phyloP scores from a whole-genome alignment of 164 flowering plant genomes.

The Annona squamosa region DNA sequence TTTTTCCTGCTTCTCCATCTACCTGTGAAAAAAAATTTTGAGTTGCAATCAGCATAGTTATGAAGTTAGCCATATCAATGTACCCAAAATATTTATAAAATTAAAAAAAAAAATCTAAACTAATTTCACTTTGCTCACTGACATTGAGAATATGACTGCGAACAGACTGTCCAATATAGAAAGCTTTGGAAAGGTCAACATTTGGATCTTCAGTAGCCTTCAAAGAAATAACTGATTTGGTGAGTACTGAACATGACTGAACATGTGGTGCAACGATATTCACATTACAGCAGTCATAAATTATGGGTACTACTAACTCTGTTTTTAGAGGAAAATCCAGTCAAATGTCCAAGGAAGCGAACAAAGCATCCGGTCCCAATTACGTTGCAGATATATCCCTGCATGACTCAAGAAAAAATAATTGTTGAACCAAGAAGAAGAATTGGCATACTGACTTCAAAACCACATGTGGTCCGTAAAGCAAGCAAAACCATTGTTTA shows the following conservation, averaged over 20 bases:
- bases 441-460: neutral
- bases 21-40: conserved; percentile 42
- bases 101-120: neutral
- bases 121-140: conserved; percentile 18
- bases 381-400: conserved; percentile 86
- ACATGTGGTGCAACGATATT: too few species aligned
- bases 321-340: conserved; percentile 78
- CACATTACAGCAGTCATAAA: neutral
- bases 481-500: neutral
- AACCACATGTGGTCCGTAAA: neutral
- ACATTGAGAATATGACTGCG: conserved; percentile 71
- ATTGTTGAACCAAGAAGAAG: neutral
- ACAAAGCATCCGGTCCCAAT: conserved; percentile 92
- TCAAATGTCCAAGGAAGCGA: conserved; percentile 84
- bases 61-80: neutral
- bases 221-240: conserved; percentile 16
- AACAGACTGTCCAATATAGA: conserved; percentile 86
- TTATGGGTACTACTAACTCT: conserved; percentile 36
- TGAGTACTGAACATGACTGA: neutral
- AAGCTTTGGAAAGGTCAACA: conserved; percentile 44
- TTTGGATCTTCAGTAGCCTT: conserved; percentile 60
- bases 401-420: conserved; percentile 14
- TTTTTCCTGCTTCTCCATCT: conserved; percentile 47
- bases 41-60: neutral
- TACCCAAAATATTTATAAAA: too few species aligned